These are phyloP conservation scores for Sporothrix euskadiensis DNA, from an alignment of 2,329 filamentous ascomycete species.

Conservation along the genomic window DNA sequence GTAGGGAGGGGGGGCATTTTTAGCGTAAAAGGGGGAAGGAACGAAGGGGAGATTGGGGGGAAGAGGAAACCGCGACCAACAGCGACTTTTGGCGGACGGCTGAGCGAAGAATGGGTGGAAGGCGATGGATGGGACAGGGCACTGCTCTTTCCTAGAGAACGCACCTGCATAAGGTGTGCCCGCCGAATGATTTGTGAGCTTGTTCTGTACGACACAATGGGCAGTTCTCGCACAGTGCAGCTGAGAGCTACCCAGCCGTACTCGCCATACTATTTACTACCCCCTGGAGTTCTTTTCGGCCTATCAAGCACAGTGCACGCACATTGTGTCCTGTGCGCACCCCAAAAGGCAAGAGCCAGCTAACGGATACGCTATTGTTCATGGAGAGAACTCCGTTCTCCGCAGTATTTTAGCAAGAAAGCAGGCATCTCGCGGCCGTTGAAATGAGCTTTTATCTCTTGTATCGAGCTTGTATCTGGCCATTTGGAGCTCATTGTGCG, in stretches of 20 bases:
- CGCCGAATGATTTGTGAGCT: background rate
- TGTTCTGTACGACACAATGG: background rate
- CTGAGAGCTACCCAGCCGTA: background rate
- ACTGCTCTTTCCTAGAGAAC: constrained; percentile 8
- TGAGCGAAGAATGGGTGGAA: constrained; percentile 15
- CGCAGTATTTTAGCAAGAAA: constrained; percentile 9
- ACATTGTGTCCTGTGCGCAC: background rate
- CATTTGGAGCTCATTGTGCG: background rate
- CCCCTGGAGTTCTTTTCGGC: background rate
- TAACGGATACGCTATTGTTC: constrained; percentile 7
- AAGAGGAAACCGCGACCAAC: constrained; percentile 2
- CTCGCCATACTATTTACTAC: background rate
- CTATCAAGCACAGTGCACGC: background rate
- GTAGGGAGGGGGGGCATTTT: background rate
- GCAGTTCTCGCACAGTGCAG: background rate
- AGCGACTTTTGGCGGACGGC: background rate
- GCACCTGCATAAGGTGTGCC: constrained; percentile 9
- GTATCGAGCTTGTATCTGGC: background rate
- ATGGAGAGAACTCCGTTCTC: constrained; percentile 13
- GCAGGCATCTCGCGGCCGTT: background rate
- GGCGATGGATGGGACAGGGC: background rate
- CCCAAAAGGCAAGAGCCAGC: background rate
- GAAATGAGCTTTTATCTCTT: background rate
- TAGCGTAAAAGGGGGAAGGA: constrained; percentile 15
- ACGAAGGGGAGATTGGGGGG: constrained; percentile 17